Evolutionary conservation across 805 yeast species (phyloP).

Genomic region (Candida pini): DNA sequence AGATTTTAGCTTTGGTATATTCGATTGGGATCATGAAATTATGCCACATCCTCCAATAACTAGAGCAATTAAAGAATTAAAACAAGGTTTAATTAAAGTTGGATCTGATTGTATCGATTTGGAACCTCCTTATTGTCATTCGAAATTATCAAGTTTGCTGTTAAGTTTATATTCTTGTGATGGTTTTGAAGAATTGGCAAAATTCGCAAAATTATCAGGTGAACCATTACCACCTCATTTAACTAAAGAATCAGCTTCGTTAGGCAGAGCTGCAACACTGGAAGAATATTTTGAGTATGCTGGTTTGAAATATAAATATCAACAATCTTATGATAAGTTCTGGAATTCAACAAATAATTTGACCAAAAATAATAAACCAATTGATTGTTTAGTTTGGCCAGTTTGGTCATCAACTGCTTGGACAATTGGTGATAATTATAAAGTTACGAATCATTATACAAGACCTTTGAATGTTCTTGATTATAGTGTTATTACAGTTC

Average conservation of each 20-base stretch:
- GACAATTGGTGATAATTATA: constrained; percentile 33
- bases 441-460: constrained; percentile 46
- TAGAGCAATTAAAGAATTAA: constrained; percentile 35
- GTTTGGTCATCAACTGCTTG: constrained; percentile 38
- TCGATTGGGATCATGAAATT: constrained; percentile 38
- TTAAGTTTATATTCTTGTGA: constrained; percentile 21
- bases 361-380: constrained; percentile 33
- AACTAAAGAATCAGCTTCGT: constrained; percentile 11
- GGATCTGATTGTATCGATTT: constrained; percentile 41
- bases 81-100: constrained; percentile 20
- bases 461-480: constrained; percentile 49
- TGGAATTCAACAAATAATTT: constrained; percentile 29
- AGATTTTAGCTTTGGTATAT: constrained; percentile 41
- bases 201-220: constrained; percentile 21
- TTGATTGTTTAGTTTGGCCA: constrained; percentile 48
- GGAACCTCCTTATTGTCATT: constrained; percentile 28
- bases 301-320: constrained; percentile 28
- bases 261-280: constrained; percentile 11
- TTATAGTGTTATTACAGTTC: constrained; percentile 40
- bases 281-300: constrained; percentile 37
- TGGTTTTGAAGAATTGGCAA: constrained; percentile 21
- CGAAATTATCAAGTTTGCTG: constrained; percentile 21
- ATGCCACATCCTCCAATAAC: constrained; percentile 53
- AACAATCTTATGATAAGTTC: constrained; percentile 33
- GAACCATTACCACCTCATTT: constrained; percentile 26